Percentiles rank a stretch among this genome's conserved stretches.
These are phyloP conservation scores for Rhazya stricta DNA, from an alignment of 257 asterid genomes.

Conservation along the genomic window DNA sequence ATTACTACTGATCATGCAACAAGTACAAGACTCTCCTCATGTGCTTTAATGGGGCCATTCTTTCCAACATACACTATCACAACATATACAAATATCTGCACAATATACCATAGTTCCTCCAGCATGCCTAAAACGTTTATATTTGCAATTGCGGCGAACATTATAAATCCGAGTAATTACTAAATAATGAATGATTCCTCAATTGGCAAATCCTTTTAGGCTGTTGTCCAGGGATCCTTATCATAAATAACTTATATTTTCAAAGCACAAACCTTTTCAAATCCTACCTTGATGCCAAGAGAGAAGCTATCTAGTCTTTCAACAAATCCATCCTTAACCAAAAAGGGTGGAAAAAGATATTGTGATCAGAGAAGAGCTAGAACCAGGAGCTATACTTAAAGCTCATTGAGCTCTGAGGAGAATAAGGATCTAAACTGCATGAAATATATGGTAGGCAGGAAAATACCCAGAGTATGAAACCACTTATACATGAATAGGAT, in stretches of 20 bases:
- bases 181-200: not conserved
- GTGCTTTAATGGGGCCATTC: not conserved
- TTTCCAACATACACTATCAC: not conserved
- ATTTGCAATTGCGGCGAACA: not conserved
- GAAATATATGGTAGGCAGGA: not conserved
- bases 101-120: not conserved
- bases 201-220: not conserved
- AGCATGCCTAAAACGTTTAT: not conserved
- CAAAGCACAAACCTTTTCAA: not conserved
- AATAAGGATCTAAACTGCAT: not conserved
- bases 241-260: not conserved
- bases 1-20: not conserved
- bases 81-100: not conserved
- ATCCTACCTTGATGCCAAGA: not conserved
- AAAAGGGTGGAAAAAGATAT: not conserved
- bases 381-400: not conserved
- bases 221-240: not conserved
- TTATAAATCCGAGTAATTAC: not conserved
- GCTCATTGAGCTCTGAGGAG: not conserved
- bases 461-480: not conserved
- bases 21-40: too few relatives aligned
- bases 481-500: too few relatives aligned
- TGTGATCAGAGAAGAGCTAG: not conserved
- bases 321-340: not conserved
- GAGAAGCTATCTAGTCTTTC: not conserved